Base-by-base conservation (phyloP, 345 rosid species). In the Erodium maritimum region DNA sequence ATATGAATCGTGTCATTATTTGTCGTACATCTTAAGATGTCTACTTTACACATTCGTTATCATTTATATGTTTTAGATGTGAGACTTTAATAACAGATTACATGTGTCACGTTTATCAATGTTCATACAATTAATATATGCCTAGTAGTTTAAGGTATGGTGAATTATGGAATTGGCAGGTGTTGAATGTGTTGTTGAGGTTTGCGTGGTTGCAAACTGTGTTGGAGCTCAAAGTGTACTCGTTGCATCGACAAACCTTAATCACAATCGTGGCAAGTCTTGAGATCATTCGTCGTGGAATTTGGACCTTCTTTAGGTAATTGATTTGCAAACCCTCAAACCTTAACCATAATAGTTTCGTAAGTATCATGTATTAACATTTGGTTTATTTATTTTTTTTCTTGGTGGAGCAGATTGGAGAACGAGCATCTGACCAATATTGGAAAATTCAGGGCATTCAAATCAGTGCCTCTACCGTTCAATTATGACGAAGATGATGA, bases 401-500 rank as follows among this genome's bases (percentile, higher is more conserved):
- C n/a, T n/a, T n/a, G n/a, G n/a, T 21, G 53, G 25, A 2, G 0
- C 67, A 73, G 77, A 65, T 50, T 73, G 59, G 73, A 73, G 25
- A 65, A 65, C 29, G 77, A 73, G 61, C 73, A 69, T 55, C 23
- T 69, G 58, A 61, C 69, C 65, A 73, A 73, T 52, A 68, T 73
- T 19, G 71, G 73, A 3, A 73, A 68, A 29, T 73, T 29, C 21
- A 69, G 71, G 1, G 77, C 77, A 14, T 73, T 73, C 57, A 73
- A 69, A 19, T 61, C 77, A 4, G 77, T 73, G 5, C 77, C 77
- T 0, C 19, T 73, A 8, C 77, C 70, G 11, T 72, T 72, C 63
- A 64, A 46, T 52, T 64, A 25, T 7, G 33, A 72, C 24, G 71
- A 77, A 19, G 80, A 73, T 45, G 79, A 75, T 1, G 82, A 69